Base-by-base conservation (phyloP, 345 rosid species). In the Carallia brachiata region DNA sequence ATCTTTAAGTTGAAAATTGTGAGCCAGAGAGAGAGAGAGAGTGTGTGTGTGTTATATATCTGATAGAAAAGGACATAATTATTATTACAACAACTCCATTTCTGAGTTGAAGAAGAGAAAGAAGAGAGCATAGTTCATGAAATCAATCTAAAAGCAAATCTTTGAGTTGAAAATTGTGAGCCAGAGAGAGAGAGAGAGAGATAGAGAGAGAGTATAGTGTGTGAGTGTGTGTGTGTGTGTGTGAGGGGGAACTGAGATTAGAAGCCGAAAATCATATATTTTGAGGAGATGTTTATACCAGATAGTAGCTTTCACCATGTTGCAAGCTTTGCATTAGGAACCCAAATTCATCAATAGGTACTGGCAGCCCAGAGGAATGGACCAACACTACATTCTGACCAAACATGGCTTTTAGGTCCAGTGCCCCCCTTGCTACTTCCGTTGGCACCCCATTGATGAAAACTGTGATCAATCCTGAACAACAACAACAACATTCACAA, bases 261-360 rank as follows among this genome's bases (percentile, higher is more conserved):
- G 50, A 15, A 44, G 16, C 50, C 12, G 50, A 44, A 44, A 44
- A 56, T 56, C 9, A 19, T 56, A 30, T 15, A 52, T 18, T n/a
- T 30, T 69, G 27, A 36, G 36, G 6, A 56, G 36, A 55, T 54
- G 40, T 64, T 85, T 44, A 44, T 88, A 95, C 99, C 92, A 95
- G 92, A 80, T 90, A 95, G 80, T 95, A 95, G 84, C 93, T 84
- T 80, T 95, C 97, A 44, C 99, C 98, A 66, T 87, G 94, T 62
- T 88, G 91, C 84, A 95, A 88, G 80, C 75, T 80, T 59, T 90
- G 96, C 81, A 90, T 79, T 76, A 83, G 67, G 57, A 81, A 82
- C 37, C 99, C 98, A 78, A 76, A 90, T 68, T 89, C 97, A 80
- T 92, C 87, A 6, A 71, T 69, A 31, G 98, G 98, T 31, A 95